These are phyloP conservation scores for Erysiphe neolycopersici DNA, from an alignment of 2,329 filamentous ascomycete species.

Conservation along the genomic window DNA sequence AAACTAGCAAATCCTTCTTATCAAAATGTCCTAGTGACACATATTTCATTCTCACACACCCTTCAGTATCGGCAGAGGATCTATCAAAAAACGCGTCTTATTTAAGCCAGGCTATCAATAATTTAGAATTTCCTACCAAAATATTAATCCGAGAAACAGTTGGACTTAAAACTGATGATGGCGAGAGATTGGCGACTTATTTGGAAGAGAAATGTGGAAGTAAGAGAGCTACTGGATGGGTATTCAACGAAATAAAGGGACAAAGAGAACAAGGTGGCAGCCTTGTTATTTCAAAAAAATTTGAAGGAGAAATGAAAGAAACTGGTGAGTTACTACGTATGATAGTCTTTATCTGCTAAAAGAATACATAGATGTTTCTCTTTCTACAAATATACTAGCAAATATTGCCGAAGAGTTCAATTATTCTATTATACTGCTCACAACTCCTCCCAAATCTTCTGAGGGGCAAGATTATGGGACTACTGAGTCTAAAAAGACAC, in stretches of 20 bases:
- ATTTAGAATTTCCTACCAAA: constrained; percentile 4
- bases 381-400: not conserved
- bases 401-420: constrained; percentile 10
- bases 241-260: not conserved
- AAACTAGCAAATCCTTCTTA: constrained; percentile 20
- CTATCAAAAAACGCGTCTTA: constrained; percentile 27
- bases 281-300: constrained; percentile 3
- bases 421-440: constrained; percentile 56
- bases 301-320: constrained; percentile 19
- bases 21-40: constrained; percentile 41
- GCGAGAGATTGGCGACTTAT: constrained; percentile 17
- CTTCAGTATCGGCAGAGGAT: constrained; percentile 44
- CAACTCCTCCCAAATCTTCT: constrained; percentile 22
- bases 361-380: not conserved
- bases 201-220: constrained; percentile 22
- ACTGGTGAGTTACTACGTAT: constrained; percentile 17
- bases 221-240: constrained; percentile 7
- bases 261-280: constrained; percentile 1
- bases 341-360: not conserved
- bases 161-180: constrained; percentile 18
- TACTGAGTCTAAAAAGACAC: not conserved
- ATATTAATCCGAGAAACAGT: constrained; percentile 28
- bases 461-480: not conserved
- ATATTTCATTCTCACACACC: constrained; percentile 58
- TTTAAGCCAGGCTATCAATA: constrained; percentile 15